Base-by-base conservation (phyloP, 805 yeast genomes). In the Metschnikowia cubensis region DNA sequence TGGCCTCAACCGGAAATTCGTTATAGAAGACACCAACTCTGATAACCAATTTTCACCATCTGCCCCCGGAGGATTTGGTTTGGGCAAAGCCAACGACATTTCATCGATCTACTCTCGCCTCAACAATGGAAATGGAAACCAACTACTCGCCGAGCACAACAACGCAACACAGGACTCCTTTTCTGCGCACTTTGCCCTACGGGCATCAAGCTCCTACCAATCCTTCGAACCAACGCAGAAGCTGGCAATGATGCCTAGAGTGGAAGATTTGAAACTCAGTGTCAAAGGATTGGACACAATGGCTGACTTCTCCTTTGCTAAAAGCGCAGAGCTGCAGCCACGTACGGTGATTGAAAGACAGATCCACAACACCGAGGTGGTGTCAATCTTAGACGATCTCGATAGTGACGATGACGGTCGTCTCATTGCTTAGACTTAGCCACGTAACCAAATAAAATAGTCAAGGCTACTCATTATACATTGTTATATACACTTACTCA, bases 21-120 rank as follows among this genome's bases (percentile, higher is more conserved):
- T 22, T 8, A 13, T 29, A n/a, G 52, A 46, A 3, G 43, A 35
- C 20, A 8, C 18, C 8, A 34, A 6, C 15, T n/a, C 44, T 18
- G 54, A 48, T 10, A 49, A 56, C 34, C 50, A 47, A 34, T 18
- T 47, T 31, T n/a, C 38, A 29, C 42, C 31, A 13, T 32, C 39
- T 6, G 33, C 18, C 21, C 32, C 15, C 13, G 50, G 55, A 29
- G 59, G 58, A 10, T 37, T 64, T 38, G 77, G 77, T 1, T 55
- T 73, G 37, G 77, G 77, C 11, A 69, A 63, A n/a, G 68, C 70
- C 11, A 66, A 67, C 35, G 77, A 73, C 50, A 73, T 73, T 20
- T 61, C 68, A 5, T 70, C 75, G 3, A 73, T 73, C 41, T 73
- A 71, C 49, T 69, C 74, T 2, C 76, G 70, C 6, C 38, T 63